Base-by-base conservation (phyloP, 1,284 basidiomycete species). In the Waitea zeae region DNA sequence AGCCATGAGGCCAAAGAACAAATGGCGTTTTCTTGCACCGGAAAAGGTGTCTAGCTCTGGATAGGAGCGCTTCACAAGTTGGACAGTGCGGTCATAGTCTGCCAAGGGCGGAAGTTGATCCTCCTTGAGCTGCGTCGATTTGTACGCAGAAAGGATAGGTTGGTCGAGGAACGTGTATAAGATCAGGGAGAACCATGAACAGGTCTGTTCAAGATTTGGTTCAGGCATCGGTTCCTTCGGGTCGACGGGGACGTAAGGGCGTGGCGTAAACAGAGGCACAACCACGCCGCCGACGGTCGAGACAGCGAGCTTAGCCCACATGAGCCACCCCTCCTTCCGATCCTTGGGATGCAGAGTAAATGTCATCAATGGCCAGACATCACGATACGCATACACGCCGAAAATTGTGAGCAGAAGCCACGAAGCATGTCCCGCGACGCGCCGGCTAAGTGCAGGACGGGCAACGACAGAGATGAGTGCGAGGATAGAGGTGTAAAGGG, bases 361-460 rank as follows among this genome's bases (percentile, higher is more conserved):
- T 0, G 65, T 67, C 17, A 58, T 44, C 5, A 67, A 42, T 1
- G 70, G 70, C 48, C 56, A 63, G 17, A 70, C 41, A 44, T 73
- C 64, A 30, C 67, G 58, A 41, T 66, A 67, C 11, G 51, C 49
- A 45, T 61, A 70, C 1, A 69, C 50, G 2, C 36, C 44, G 43
- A 59, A 63, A 0, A 55, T 56, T 34, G 57, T 32, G 30, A 62
- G 37, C n/a, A 67, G 45, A 4, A 67, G 44, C 3, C 49, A 30
- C 15, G 15, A 35, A 7, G 56, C 42, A 35, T 58, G 57, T 11
- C 34, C 30, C 2, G 41, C 46, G 36, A 40, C 41, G 30, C 20
- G 24, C 20, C n/a, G 35, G 17, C 33, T 42, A 6, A 32, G 31
- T 14, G 20, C 18, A 17, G 35, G 35, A n/a, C 35, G 38, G 9